Evolutionary conservation across 352 stramenopile genomes (phyloP), one percentile per base, ranked within the genome.

Genomic region (Globisporangium lucens): DNA sequence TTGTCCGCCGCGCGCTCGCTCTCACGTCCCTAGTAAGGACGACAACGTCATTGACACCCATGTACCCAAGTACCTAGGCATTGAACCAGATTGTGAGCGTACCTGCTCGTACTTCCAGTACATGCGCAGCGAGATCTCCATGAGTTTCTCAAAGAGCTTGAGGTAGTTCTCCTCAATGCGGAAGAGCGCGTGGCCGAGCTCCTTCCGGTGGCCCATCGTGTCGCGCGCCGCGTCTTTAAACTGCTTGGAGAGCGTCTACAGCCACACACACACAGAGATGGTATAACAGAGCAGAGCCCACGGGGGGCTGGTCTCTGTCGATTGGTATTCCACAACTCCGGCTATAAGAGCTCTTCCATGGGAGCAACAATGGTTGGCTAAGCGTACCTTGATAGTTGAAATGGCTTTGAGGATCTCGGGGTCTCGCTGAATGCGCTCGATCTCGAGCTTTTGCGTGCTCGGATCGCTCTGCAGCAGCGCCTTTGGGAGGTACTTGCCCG

Each of bases 101-200:
- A 70, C 65, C 58, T 84, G 72, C 20, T 89, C 81, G 56, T 91
- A 93, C 10, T 77, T 78, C 81, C 83, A 91, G 57, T 91, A 93
- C 67, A 93, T 75, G 0, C 81, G 73, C 56, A 93, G 22, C 3
- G 85, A 89, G 43, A 89, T 74, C 67, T 90, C 85, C n/a, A 91
- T 59, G 36, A 93, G 68, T 66, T 89, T 89, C 51, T 93, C 85
- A 73, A 91, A 93, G 1, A 91, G 72, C 52, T 87, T 87, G 47
- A 93, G 64, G 57, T 93, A 93, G 57, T 70, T 89, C 56, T 89
- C 81, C 71, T 93, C 82, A 33, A 93, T 89, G 4, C 81, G 83
- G 49, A 93, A 80, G 10, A 93, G 67, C 15, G 78, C 66, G 49
- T 89, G 82, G 0, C 85, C 85, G 1, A 93, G 68, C 49, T 90